Evolutionary conservation across 495 filamentous ascomycete genomes (phyloP).

Genomic region (Rhypophila decipiens): DNA sequence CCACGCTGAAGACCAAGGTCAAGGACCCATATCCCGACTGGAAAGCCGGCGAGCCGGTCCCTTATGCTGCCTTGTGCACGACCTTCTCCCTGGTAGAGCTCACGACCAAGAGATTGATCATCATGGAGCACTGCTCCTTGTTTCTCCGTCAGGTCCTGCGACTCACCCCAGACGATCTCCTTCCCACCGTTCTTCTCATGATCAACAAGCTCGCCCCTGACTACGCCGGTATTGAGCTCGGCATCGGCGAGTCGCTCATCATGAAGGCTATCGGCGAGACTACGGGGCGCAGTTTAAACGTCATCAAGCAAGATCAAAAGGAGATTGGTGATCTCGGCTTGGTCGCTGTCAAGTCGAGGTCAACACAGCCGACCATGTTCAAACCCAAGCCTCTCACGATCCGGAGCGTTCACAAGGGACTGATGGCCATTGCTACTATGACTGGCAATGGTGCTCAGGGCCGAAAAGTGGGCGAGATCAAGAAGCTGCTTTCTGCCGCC

Average conservation of each 20-base stretch:
- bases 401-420: conserved; percentile 74
- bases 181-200: conserved; percentile 88
- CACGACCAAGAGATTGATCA: conserved; percentile 83
- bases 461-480: conserved; percentile 88
- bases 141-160: conserved; percentile 91
- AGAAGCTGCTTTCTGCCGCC: conserved; percentile 84
- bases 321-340: conserved; percentile 93
- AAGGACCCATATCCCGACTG: conserved; percentile 92
- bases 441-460: conserved; percentile 83
- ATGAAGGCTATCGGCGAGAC: conserved; percentile 97
- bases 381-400: conserved; percentile 89
- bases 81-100: conserved; percentile 92
- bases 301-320: conserved; percentile 91
- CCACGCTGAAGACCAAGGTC: conserved; percentile 53
- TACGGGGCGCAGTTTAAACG: conserved; percentile 76
- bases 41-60: conserved; percentile 79
- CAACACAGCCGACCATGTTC: conserved; percentile 94
- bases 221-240: conserved; percentile 90
- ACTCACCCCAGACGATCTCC: conserved; percentile 79
- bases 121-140: conserved; percentile 77
- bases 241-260: conserved; percentile 93
- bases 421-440: conserved; percentile 82
- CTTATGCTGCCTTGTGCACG: conserved; percentile 89
- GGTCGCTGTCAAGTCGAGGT: conserved; percentile 89
- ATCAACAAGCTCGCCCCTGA: conserved; percentile 96